These are phyloP conservation scores for Venturia aucupariae DNA, from an alignment of 2,329 filamentous ascomycete species.

Conservation along the genomic window DNA sequence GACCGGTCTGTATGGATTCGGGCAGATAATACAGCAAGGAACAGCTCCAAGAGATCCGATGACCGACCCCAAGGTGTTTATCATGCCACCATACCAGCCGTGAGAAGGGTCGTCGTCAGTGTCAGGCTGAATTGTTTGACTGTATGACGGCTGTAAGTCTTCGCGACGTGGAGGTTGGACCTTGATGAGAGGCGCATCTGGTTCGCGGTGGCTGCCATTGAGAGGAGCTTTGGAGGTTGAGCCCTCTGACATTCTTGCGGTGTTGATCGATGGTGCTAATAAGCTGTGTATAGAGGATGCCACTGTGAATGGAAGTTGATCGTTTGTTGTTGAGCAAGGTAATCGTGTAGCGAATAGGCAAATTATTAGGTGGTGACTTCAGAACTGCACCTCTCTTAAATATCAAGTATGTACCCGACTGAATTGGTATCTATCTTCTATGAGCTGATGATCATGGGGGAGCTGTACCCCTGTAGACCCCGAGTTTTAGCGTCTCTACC, in stretches of 20 bases:
- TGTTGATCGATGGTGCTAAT: conserved; percentile 2
- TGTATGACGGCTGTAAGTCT: conserved; percentile 79
- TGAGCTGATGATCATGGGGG: not conserved
- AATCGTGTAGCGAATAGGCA: not conserved
- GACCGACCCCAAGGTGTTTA: conserved; percentile 63
- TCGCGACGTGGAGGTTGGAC: conserved; percentile 74
- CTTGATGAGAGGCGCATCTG: conserved; percentile 33
- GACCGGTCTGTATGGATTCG: conserved; percentile 92
- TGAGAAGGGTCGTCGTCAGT: conserved; percentile 59
- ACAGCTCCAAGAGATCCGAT: conserved; percentile 77
- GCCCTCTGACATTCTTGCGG: conserved; percentile 9
- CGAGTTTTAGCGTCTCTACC: not conserved
- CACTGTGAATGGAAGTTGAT: not conserved
- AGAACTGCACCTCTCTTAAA: not conserved
- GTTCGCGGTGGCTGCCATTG: conserved; percentile 16
- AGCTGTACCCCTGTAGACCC: not conserved
- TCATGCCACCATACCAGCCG: conserved; percentile 86
- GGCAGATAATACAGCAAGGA: conserved; percentile 84
- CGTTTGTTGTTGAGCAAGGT: not conserved
- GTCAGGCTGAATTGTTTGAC: conserved; percentile 52
- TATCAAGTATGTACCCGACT: too few relatives aligned
- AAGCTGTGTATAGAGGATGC: conserved; percentile 6
- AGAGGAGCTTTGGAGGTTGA: conserved; percentile 17
- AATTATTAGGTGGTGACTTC: not conserved
- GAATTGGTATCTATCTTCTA: not conserved